Evolutionary conservation across 2,329 filamentous ascomycete species (phyloP), one percentile per base, ranked within the genome.

Genomic region (Sarocladiaceae sp.): DNA sequence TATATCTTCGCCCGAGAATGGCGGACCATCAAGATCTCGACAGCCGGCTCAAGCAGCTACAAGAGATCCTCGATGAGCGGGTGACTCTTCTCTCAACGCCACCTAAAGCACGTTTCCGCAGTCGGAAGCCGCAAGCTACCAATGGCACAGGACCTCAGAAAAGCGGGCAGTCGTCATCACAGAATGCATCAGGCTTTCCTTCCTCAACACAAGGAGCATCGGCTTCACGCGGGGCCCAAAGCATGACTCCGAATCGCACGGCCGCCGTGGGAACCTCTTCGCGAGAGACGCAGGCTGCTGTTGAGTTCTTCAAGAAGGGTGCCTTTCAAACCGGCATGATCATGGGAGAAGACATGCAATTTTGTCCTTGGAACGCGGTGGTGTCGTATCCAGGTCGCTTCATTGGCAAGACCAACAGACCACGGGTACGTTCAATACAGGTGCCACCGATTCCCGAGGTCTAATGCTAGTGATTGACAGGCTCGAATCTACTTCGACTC

Each of bases 361-460:
- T 84, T 56, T 73, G 72, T 35, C 71, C 79, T 0, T 82, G 78
- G 73, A 69, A 70, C 22, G 68, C 81, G 0, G 67, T 89, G 22
- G 65, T 70, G 23, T 74, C 72, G 18, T 90, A 86, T 59, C 80
- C 82, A 0, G 75, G 79, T 56, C 73, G 68, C 52, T 88, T 79
- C 62, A 78, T 85, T 39, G 76, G 78, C 52, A 75, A 74, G 54
- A 55, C 53, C 54, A 87, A 80, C 60, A 68, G 60, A 56, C 77
- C 66, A 62, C 75, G 59, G 57, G 80, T 72, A 65, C 59, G 60
- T 12, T 18, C 4, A 35, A 44, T 29, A n/a, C 18, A n/a, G n/a
- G 46, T 26, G 35, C 20, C 8, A 31, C 29, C 22, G 26, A 11
- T 33, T 52, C 3, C 35, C 20, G 33, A 52, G 25, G 18, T 39